A percentile compares a stretch with the other conserved stretches of the same genome.
Conservation (phyloP, 176 grass and related monocot species). For the Stipa capillata region DNA sequence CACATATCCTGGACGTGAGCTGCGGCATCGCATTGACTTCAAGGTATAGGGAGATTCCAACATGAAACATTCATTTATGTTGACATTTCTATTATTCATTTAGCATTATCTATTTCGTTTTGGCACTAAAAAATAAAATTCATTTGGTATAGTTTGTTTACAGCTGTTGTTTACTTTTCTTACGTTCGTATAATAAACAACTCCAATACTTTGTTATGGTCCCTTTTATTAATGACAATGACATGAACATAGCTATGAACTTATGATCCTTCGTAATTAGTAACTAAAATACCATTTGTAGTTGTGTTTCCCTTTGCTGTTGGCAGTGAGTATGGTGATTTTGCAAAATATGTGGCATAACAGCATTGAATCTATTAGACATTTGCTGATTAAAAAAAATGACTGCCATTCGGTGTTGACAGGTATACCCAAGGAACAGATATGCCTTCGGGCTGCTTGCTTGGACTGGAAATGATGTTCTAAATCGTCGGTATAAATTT, state of each 20-base stretch:
- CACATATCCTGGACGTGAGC: slow-evolving; percentile 76
- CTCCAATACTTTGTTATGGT: neutral
- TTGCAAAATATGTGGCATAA: neutral
- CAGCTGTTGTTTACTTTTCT: neutral
- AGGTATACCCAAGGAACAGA: slow-evolving; percentile 84
- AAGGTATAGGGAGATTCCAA: slow-evolving; percentile 50
- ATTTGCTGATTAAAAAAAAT: neutral
- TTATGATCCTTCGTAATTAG: neutral
- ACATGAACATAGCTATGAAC: neutral
- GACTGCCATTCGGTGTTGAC: no score
- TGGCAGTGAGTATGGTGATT: neutral
- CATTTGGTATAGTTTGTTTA: neutral
- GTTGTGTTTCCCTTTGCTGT: neutral
- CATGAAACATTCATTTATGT: neutral
- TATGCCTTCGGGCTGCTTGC: slow-evolving; percentile 77
- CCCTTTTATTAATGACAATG: neutral
- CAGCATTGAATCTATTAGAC: neutral
- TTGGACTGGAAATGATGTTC: slow-evolving; percentile 97
- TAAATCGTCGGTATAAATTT: slow-evolving; percentile 72
- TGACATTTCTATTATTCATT: neutral
- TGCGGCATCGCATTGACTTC: slow-evolving; percentile 71
- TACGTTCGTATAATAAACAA: neutral
- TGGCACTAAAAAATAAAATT: neutral
- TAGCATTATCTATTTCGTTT: neutral
- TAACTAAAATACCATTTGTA: neutral